Base-by-base conservation (phyloP, 2,329 filamentous ascomycete genomes). In the Curvularia lunata region DNA sequence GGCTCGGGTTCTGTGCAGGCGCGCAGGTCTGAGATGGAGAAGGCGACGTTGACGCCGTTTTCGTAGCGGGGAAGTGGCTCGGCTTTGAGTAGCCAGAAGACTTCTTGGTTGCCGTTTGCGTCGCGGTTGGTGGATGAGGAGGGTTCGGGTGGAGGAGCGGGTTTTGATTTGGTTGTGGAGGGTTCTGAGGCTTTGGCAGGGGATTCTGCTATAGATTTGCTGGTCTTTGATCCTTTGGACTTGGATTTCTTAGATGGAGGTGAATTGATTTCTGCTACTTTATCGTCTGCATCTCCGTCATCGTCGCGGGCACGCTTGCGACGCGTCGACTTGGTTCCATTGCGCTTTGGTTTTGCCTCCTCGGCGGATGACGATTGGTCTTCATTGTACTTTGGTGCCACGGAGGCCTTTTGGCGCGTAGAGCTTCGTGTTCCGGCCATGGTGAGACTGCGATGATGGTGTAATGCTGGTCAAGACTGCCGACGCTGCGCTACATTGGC, bases 11-110 rank as follows among this genome's bases (percentile, higher is more conserved):
- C 84, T 0, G 82, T 87, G 69, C 86, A 89, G 0, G 86, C 84
- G 13, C 85, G 84, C 34, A 99, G 79, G 74, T 98, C 93, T 69
- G 98, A 92, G 69, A 99, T 97, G 0, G 92, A 96, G 78, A 98
- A 99, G 65, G 87, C 90, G 45, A 97, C 91, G 73, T 98, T 93
- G 49, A 91, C 82, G 0, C 92, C 94, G 53, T 92, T 94, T 74
- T 96, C 92, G 16, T 92, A 80, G 5, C 95, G 89, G 4, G 92
- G 87, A 68, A 96, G 91, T 0, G 95, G 94, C 78, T 99, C 81
- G 40, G 81, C 80, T 66, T 83, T 83, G 71, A 83, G 76, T 5
- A 83, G 76, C 81, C 81, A 83, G 66, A 75, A 82, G 12, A 69
- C 62, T 60, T 74, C 59, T 62, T 76, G 73, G 3, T 61, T 32